Evolutionary conservation across 169 alveolate genomes (phyloP), one percentile per base, ranked within the genome.

Genomic region (Eimeria brunetti): DNA sequence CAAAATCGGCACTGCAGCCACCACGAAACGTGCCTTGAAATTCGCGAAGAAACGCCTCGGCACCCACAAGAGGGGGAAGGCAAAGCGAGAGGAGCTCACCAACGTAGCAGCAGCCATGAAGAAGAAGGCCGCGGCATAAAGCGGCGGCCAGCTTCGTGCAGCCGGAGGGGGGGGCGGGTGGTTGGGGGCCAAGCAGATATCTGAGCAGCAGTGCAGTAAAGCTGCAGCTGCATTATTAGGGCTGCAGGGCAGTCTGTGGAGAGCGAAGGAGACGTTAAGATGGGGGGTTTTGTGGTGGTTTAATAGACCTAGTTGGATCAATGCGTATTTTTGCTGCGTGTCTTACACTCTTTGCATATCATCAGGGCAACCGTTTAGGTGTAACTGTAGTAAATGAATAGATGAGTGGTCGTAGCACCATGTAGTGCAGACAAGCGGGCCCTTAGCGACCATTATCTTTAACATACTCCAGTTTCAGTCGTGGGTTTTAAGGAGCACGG

Each of bases 31-130:
- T 91, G 99, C 99, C 49, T 98, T 99, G 94, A 99, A 99, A 98
- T 97, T 99, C 89, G 99, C 99, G 88, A 99, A 99, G 98, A 98
- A 98, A 97, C 98, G 99, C 96, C 98, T 99, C 97, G 99, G 99
- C 51, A 99, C 99, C 73, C 99, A 99, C 97, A 98, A 98, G 97
- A 98, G 99, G 96, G 99, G 99, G 80, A 98, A 98, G 98, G 98
- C 98, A 88, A 99, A 99, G 99, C 97, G 99, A 96, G 88, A 88
- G 96, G 97, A 95, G 78, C 69, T 95, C 91, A 56, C 76, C 41
- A 60, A 95, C 53, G 91, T 81, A 24, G 93, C 73, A 33, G 88
- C 90, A 8, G 94, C 88, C 60, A 71, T 88, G 93, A 81, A 80
- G 90, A 90, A 91, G 95, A 80, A 90, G 91, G 84, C 94, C 38